These are phyloP conservation scores for Aspergillus proliferans DNA, from an alignment of 2,329 filamentous ascomycete genomes.

Conservation along the genomic window DNA sequence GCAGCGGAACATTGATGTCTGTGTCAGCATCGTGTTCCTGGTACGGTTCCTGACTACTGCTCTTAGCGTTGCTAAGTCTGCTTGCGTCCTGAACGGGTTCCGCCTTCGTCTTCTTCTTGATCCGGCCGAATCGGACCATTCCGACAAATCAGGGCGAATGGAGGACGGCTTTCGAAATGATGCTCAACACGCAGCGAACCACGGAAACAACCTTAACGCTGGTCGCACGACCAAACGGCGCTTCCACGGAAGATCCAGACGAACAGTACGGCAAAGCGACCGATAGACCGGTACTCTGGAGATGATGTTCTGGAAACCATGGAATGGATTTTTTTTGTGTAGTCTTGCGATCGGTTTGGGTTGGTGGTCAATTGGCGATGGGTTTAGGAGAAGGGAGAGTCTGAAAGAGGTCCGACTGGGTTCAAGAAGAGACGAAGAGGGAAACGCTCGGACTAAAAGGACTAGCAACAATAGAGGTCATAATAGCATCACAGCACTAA, in stretches of 20 bases:
- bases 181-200: not conserved
- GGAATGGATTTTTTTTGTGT: no score
- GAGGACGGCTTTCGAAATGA: not conserved
- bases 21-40: slow-evolving; percentile 17
- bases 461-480: no score
- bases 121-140: slow-evolving; percentile 27
- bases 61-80: no score
- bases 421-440: not conserved
- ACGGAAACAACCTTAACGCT: not conserved
- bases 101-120: slow-evolving; percentile 20
- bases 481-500: no score
- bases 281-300: no score
- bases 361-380: no score
- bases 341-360: no score
- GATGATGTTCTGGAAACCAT: no score
- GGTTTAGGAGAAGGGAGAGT: no score
- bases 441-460: not conserved
- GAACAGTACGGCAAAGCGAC: not conserved
- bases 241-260: not conserved
- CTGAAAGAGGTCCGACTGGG: not conserved
- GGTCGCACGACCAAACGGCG: not conserved
- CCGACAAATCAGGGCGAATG: slow-evolving; percentile 1
- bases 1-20: slow-evolving; percentile 12
- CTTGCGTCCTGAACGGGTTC: slow-evolving; percentile 9
- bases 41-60: not conserved